Percentiles rank a stretch among this genome's conserved stretches.
phyloP scores from a whole-genome alignment of 2,329 filamentous ascomycete genomes.

The Stromatinia cepivora region DNA sequence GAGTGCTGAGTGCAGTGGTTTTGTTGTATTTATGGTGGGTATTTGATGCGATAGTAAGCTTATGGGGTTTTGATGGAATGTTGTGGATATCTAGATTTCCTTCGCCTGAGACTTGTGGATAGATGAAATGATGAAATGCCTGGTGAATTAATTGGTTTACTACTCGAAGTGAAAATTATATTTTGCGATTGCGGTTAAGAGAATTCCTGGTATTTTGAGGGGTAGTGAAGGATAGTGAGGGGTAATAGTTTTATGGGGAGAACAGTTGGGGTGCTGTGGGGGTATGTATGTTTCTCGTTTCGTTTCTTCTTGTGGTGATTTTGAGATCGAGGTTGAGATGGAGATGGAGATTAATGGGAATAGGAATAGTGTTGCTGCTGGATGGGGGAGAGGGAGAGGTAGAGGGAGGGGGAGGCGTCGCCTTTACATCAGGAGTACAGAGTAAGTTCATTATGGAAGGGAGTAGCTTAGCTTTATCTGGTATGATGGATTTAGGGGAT shows the following conservation, averaged over 20 bases:
- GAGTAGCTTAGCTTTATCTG: conserved; percentile 54
- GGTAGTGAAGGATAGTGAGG: conserved; percentile 48
- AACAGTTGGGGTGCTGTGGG: conserved; percentile 44
- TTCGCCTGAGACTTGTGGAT: conserved; percentile 25
- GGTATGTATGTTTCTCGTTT: conserved; percentile 9
- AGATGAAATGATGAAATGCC: conserved; percentile 17
- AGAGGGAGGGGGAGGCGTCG: conserved; percentile 35
- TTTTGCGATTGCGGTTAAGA: conserved; percentile 46
- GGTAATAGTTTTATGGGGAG: conserved; percentile 49
- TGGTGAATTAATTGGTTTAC: conserved; percentile 23
- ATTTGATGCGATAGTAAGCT: too few relatives aligned
- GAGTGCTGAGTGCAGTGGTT: conserved; percentile 45
- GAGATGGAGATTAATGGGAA: too few relatives aligned
- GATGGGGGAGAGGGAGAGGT: too few relatives aligned
- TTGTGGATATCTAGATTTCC: conserved; percentile 22
- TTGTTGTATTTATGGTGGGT: background rate
- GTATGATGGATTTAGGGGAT: conserved; percentile 62
- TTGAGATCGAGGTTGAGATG: too few relatives aligned
- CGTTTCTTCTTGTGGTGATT: background rate
- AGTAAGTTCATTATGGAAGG: conserved; percentile 47
- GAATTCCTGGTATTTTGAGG: conserved; percentile 51
- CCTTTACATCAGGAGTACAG: conserved; percentile 28
- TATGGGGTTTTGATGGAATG: background rate
- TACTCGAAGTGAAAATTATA: conserved; percentile 29
- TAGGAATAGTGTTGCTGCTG: conserved; percentile 33